Conservation (phyloP, 139 green algal genomes). For the Marvania coccoides region DNA sequence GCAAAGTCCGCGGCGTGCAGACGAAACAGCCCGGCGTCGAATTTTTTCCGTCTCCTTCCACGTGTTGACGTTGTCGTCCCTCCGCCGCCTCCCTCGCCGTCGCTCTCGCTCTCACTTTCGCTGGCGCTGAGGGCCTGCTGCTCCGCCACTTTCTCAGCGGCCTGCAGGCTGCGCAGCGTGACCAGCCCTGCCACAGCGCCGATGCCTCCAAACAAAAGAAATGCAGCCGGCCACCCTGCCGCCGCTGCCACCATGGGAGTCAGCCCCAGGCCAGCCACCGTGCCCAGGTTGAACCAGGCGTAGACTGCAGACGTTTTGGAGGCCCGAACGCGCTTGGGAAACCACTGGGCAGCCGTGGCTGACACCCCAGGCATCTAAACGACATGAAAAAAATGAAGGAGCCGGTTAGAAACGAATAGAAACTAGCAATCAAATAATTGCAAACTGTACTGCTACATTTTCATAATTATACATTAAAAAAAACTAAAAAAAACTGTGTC, state of each 20-base stretch:
- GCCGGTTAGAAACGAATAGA: no score
- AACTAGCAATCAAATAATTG: no score
- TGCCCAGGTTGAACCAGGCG: constrained; percentile 50
- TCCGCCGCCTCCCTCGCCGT: background rate
- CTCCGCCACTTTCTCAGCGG: background rate
- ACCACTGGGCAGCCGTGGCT: constrained; percentile 39
- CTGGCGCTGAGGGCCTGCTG: background rate
- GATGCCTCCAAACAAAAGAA: constrained; percentile 21
- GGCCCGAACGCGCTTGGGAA: constrained; percentile 27
- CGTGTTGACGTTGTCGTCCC: background rate
- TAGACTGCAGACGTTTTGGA: constrained; percentile 42
- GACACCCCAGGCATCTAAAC: constrained; percentile 62
- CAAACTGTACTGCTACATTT: no score
- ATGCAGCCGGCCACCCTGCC: constrained; percentile 28
- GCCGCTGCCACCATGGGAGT: constrained; percentile 29
- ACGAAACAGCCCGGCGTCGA: background rate
- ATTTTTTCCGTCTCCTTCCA: background rate
- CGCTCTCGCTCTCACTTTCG: background rate
- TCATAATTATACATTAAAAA: no score
- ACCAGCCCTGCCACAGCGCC: constrained; percentile 32
- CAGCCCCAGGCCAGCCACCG: constrained; percentile 38
- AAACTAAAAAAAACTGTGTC: no score
- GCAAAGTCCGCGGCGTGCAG: constrained; percentile 11
- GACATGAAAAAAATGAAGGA: no score
- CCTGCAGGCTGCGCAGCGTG: background rate